phyloP scores from a whole-genome alignment of 345 rosid species.

The Rubroshorea leprosula region DNA sequence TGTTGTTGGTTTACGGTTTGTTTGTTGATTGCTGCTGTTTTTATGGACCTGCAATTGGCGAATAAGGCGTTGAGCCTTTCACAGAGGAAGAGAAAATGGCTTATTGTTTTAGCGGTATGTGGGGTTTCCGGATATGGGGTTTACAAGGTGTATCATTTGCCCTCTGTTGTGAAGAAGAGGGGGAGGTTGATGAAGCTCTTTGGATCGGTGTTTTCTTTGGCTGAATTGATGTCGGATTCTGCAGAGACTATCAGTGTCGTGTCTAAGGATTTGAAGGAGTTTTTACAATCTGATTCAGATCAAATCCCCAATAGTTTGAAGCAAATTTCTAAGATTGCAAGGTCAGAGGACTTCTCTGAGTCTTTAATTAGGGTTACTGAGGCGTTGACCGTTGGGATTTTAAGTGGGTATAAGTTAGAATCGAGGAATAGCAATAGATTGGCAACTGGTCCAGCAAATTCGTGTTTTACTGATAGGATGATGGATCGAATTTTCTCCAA shows the following conservation, averaged over 20 bases:
- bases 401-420: conserved; percentile 44
- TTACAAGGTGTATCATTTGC: conserved; percentile 62
- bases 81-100: conserved; percentile 54
- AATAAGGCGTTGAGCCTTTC: conserved; percentile 37
- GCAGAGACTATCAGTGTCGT: conserved; percentile 54
- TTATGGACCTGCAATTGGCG: conserved; percentile 53
- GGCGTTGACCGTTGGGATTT: conserved; percentile 62
- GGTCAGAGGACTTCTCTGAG: conserved; percentile 53
- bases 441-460: conserved; percentile 16
- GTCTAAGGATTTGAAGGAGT: conserved; percentile 59
- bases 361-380: conserved; percentile 51
- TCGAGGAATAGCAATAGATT: conserved; percentile 19
- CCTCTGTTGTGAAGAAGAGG: conserved; percentile 57
- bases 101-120: conserved; percentile 43
- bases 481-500: conserved; percentile 65
- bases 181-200: conserved; percentile 51
- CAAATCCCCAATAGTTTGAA: conserved; percentile 77
- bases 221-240: conserved; percentile 73
- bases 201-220: conserved; percentile 51
- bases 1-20: too few relatives aligned
- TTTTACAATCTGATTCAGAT: conserved; percentile 68
- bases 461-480: conserved; percentile 45
- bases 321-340: conserved; percentile 75
- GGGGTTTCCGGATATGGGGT: conserved; percentile 76
- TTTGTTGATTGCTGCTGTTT: background rate